Conservation (phyloP, 2,329 filamentous ascomycete species). For the Waltergamsia citrina region DNA sequence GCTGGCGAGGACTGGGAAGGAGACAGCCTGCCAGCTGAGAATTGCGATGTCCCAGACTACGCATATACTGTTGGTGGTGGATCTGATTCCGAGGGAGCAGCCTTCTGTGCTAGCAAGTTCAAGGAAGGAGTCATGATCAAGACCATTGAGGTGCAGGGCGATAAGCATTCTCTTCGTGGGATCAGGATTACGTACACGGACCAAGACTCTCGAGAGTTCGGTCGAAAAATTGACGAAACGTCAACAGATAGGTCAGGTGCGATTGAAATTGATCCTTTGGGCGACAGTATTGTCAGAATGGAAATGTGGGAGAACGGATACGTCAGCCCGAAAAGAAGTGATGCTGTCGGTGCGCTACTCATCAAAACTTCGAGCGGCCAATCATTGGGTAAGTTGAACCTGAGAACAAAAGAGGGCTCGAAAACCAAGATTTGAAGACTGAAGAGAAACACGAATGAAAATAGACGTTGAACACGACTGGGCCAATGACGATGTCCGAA, state of each 20-base stretch:
- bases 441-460: no score
- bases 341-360: not conserved
- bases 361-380: not conserved
- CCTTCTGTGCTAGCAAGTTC: constrained; percentile 1
- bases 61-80: not conserved
- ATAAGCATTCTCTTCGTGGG: not conserved
- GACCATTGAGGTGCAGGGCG: not conserved
- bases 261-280: not conserved
- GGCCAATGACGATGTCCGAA: not conserved
- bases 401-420: no score
- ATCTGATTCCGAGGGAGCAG: not conserved
- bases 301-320: constrained; percentile 1
- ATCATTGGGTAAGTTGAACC: not conserved
- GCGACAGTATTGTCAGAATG: not conserved
- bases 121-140: constrained; percentile 2
- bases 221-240: not conserved
- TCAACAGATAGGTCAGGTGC: not conserved
- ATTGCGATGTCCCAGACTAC: not conserved
- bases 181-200: constrained; percentile 2
- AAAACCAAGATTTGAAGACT: no score
- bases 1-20: no score
- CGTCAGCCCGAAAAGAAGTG: not conserved
- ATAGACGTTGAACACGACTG: not conserved
- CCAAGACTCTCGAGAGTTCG: not conserved
- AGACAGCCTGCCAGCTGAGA: constrained; percentile 1